These are phyloP conservation scores for Secale cereale DNA, from an alignment of 176 grass and related monocot genomes.

Conservation along the genomic window DNA sequence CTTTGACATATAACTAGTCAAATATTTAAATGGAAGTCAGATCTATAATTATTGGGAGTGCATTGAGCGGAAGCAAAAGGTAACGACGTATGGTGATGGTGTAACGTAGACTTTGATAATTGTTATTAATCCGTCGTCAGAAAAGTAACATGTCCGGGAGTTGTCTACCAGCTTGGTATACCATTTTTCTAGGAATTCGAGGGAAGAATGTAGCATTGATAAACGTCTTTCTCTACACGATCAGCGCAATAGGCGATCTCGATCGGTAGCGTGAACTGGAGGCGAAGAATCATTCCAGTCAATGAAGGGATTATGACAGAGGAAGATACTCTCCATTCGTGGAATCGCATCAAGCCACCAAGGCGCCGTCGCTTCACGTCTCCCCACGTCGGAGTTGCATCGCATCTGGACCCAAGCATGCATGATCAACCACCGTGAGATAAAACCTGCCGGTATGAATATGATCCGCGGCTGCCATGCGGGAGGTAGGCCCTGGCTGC, in stretches of 20 bases:
- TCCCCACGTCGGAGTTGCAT: not conserved
- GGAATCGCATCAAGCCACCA: no score
- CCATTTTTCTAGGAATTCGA: not conserved
- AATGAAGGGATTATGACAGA: not conserved
- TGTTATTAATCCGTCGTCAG: no score
- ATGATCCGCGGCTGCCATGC: not conserved
- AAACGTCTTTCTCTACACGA: not conserved
- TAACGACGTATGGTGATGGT: no score
- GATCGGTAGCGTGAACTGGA: not conserved
- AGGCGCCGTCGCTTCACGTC: no score
- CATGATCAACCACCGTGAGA: not conserved
- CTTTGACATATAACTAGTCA: no score
- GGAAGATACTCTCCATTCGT: not conserved
- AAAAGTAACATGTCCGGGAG: no score
- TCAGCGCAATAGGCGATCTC: not conserved
- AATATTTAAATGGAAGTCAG: no score
- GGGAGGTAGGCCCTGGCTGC: not conserved
- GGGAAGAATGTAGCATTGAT: not conserved
- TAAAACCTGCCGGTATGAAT: not conserved
- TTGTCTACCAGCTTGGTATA: not conserved
- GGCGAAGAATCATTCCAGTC: not conserved
- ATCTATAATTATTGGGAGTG: no score
- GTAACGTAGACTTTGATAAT: no score
- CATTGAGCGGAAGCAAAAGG: no score
- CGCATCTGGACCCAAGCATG: not conserved